Evolutionary conservation across 2,329 filamentous ascomycete species (phyloP).

Genomic region (Zymoseptoria crescenta): DNA sequence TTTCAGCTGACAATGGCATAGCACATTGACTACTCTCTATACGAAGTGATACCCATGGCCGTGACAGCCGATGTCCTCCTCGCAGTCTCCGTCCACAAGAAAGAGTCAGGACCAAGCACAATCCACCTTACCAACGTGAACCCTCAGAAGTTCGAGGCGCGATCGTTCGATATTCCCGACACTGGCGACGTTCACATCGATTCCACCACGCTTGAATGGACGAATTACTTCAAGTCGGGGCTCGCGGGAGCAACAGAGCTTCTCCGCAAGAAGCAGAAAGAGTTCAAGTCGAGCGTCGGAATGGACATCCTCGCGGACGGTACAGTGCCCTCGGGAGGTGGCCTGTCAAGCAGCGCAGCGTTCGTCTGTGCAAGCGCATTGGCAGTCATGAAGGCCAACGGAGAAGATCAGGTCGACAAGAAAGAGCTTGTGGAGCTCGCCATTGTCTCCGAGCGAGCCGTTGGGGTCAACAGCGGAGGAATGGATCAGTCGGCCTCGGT

Average conservation of each 20-base stretch:
- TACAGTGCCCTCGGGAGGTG: slow-evolving; percentile 83
- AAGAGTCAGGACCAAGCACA: slow-evolving; percentile 48
- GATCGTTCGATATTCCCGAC: slow-evolving; percentile 64
- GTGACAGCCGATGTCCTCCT: slow-evolving; percentile 86
- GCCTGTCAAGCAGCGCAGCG: slow-evolving; percentile 86
- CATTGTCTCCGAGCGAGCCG: slow-evolving; percentile 86
- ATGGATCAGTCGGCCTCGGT: slow-evolving; percentile 98
- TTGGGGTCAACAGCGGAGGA: slow-evolving; percentile 93
- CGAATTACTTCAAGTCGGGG: slow-evolving; percentile 96
- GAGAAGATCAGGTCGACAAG: slow-evolving; percentile 72
- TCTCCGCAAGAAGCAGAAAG: slow-evolving; percentile 57
- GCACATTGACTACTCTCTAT: slow-evolving; percentile 97
- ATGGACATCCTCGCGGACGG: slow-evolving; percentile 90
- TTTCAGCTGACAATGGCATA: slow-evolving; percentile 17
- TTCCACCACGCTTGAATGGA: slow-evolving; percentile 80
- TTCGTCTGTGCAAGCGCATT: slow-evolving; percentile 87
- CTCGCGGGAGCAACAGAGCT: slow-evolving; percentile 73
- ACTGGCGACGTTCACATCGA: slow-evolving; percentile 60
- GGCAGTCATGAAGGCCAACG: slow-evolving; percentile 80
- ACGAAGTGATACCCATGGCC: slow-evolving; percentile 91
- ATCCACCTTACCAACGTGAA: slow-evolving; percentile 77
- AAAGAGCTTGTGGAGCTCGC: slow-evolving; percentile 86
- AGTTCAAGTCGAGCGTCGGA: slow-evolving; percentile 58
- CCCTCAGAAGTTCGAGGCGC: slow-evolving; percentile 63
- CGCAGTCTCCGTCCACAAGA: slow-evolving; percentile 58